Evolutionary conservation across 129 eudicot species (phyloP), one percentile per base, ranked within the genome.

Genomic region (Artemisia tridentata): DNA sequence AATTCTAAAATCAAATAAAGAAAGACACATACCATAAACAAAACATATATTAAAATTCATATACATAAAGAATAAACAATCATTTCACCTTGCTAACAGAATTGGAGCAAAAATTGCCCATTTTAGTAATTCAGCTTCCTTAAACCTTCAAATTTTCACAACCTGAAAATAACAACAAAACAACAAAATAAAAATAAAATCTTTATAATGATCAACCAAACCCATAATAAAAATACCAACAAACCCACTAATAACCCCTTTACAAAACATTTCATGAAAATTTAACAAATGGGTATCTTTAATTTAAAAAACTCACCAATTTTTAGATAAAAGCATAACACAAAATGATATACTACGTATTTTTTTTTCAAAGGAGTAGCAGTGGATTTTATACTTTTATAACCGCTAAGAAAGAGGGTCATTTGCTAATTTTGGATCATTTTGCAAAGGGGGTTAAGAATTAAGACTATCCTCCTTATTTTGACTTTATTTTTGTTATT

Each of bases 71-170:
- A 70, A 55, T 58, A 58, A 60, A 71, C 38, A 31, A 72, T 68
- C 18, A 66, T 80, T n/a, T n/a, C 79, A 88, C 95, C 87, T 84
- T 85, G 67, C 86, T 79, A 77, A 51, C 70, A 71, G 90, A 84
- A 84, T 47, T 75, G 72, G 85, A 80, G 80, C 83, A 91, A 29
- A 91, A 71, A 71, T 71, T 88, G 52, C 83, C 96, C 97, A 91
- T 91, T 38, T 34, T 49, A 76, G 65, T 57, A 80, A 69, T 67
- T 57, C 76, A 72, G 72, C 79, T 69, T 29, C 31, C 27, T 23
- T 23, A 23, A 1, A 23, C 27, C 27, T 23, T 34, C 6, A 11
- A 58, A 38, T 78, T 78, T 50, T 75, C 83, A 80, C 73, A 84
- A 70, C 68, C 84, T 77, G 57, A 72, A 78, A 76, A 75, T 68